Evolutionary conservation across 208 protist species (phyloP).

Genomic region (Acanthamoeba lenticulata): DNA sequence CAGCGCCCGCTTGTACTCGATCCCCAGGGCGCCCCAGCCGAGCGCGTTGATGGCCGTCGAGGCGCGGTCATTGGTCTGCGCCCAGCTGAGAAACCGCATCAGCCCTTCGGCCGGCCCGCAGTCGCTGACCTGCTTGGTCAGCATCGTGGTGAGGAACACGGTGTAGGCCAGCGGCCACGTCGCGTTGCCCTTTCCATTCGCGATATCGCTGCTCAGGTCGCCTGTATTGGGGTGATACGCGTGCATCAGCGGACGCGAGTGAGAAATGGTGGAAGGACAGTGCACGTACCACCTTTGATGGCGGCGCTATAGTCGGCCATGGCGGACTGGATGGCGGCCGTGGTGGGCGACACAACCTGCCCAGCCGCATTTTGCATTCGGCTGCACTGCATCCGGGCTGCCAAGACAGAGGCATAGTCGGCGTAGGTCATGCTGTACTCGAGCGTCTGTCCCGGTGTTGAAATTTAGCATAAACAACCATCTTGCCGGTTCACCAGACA

Average conservation of each 20-base stretch:
- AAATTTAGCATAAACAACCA: background rate
- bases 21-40: background rate
- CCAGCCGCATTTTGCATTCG: background rate
- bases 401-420: background rate
- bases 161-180: conserved; percentile 14
- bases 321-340: background rate
- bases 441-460: background rate
- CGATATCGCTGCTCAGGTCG: background rate
- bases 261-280: too few relatives aligned
- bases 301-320: conserved; percentile 7
- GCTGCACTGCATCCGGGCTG: background rate
- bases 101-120: background rate
- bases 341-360: background rate
- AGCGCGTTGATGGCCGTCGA: background rate
- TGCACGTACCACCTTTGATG: background rate
- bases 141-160: background rate
- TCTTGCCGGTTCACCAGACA: background rate
- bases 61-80: background rate
- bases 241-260: background rate
- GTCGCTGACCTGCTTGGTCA: background rate
- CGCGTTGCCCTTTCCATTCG: background rate
- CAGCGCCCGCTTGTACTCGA: background rate
- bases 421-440: conserved; percentile 2
- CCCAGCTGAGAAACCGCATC: conserved; percentile 2
- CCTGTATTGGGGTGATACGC: too few relatives aligned